These are phyloP conservation scores for Eragrostis nindensis DNA, from an alignment of 176 grass and related monocot species.

Conservation along the genomic window DNA sequence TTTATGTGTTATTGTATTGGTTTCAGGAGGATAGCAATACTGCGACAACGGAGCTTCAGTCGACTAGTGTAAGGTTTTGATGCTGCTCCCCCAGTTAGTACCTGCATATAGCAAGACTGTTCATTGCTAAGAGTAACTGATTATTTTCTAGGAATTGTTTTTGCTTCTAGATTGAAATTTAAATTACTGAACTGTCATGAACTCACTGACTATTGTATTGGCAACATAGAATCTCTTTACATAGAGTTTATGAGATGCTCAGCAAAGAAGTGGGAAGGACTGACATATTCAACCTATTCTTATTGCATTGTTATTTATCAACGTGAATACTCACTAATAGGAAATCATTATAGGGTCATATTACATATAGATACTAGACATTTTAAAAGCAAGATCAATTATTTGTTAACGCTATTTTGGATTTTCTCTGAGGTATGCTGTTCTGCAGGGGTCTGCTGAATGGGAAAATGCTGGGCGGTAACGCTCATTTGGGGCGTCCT, in stretches of 20 bases:
- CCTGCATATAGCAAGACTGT: slow-evolving; percentile 27
- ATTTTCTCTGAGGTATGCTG: slow-evolving; percentile 29
- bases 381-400: not conserved
- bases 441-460: slow-evolving; percentile 60
- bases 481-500: slow-evolving; percentile 59
- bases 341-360: not conserved
- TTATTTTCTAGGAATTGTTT: not conserved
- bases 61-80: slow-evolving; percentile 98
- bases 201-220: not conserved
- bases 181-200: slow-evolving; percentile 13
- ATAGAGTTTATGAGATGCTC: not conserved
- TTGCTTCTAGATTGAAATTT: slow-evolving; percentile 14
- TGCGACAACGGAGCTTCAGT: slow-evolving; percentile 72
- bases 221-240: not conserved
- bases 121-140: not conserved
- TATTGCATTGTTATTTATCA: not conserved
- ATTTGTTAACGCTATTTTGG: slow-evolving; percentile 31
- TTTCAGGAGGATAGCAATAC: slow-evolving; percentile 69
- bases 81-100: slow-evolving; percentile 52
- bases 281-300: not conserved
- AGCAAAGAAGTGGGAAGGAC: not conserved
- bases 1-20: slow-evolving; percentile 34
- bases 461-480: slow-evolving; percentile 46
- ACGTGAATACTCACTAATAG: not conserved
- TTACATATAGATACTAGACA: not conserved